Evolutionary conservation across 371 early-diverging fungal species (phyloP), one percentile per base, ranked within the genome.

Genomic region (Entomophthora muscae): DNA sequence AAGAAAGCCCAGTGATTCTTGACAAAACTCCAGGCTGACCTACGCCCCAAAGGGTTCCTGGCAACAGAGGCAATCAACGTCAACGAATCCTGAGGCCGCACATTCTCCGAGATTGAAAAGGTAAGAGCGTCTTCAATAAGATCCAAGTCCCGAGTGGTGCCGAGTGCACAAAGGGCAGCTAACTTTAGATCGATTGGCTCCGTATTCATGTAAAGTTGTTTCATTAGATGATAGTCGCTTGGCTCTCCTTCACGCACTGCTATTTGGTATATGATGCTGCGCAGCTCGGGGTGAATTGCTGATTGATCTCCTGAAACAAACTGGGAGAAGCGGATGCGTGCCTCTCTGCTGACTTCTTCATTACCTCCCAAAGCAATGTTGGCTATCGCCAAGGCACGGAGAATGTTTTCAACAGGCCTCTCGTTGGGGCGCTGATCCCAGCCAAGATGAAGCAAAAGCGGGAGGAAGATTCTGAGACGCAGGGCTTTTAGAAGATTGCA

Each of bases 271-370:
- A 90, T 88, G 1, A 85, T 72, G 27, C 83, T 81, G n/a, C 90
- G 86, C 24, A 95, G 68, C 71, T 93, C 88, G 52, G 94, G 86
- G 65, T 88, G 86, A 32, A 97, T 65, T 0, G 83, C 85, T 24
- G 78, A 73, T 62, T 68, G 65, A 61, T 82, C 74, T 52, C 78
- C 76, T n/a, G 67, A 66, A 64, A 80, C 75, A 61, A 79, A 85
- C 17, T 69, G 62, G 52, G 69, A 66, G 65, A 91, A 90, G 0
- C 86, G 74, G 32, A 57, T 64, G 55, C 75, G 69, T 3, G 88
- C 81, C 60, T 85, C 83, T 1, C 64, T 70, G 57, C 85, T 71
- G 31, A 69, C 59, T 58, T 63, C 58, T 42, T 69, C 67, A 33
- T 72, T 68, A 22, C 73, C 74, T 23, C 77, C 69, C 24, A 68